These are phyloP conservation scores for Gelatoporia subvermispora DNA, from an alignment of 768 basidiomycete species.

Conservation along the genomic window DNA sequence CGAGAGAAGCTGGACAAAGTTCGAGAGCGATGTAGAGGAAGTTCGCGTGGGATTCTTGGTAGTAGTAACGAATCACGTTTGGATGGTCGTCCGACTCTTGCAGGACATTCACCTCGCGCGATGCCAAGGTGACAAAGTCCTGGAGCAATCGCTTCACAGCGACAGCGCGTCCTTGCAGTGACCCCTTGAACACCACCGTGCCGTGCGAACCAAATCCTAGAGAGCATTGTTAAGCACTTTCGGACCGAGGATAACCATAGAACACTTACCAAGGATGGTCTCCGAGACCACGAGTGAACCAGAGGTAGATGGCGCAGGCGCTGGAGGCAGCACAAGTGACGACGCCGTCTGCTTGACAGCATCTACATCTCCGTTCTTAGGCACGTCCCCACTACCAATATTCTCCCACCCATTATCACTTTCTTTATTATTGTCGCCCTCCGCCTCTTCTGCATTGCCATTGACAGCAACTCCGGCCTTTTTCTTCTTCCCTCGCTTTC, in stretches of 20 bases:
- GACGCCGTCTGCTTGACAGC: slow-evolving; percentile 8
- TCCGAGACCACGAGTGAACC: slow-evolving; percentile 71
- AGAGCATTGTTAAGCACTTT: neutral
- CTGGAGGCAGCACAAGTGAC: slow-evolving; percentile 18
- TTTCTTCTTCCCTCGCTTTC: slow-evolving; percentile 29
- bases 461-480: slow-evolving; percentile 7
- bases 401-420: slow-evolving; percentile 17
- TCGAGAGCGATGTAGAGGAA: slow-evolving; percentile 99
- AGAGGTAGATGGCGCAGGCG: slow-evolving; percentile 26
- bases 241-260: neutral
- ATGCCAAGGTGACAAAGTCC: slow-evolving; percentile 92
- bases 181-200: slow-evolving; percentile 91
- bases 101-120: slow-evolving; percentile 88
- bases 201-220: slow-evolving; percentile 96
- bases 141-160: slow-evolving; percentile 96
- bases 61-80: slow-evolving; percentile 98
- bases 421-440: slow-evolving; percentile 18
- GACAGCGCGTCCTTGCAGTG: slow-evolving; percentile 94
- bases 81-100: slow-evolving; percentile 98
- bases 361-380: neutral
- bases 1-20: slow-evolving; percentile 85
- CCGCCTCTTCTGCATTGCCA: slow-evolving; percentile 14
- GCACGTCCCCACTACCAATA: slow-evolving; percentile 10
- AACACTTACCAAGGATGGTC: slow-evolving; percentile 58
- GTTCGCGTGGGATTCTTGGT: slow-evolving; percentile 88